Percentiles rank a stretch among this genome's conserved stretches.
Conservation (phyloP, 148 eudicot genomes). For the Linanthus parryae region DNA sequence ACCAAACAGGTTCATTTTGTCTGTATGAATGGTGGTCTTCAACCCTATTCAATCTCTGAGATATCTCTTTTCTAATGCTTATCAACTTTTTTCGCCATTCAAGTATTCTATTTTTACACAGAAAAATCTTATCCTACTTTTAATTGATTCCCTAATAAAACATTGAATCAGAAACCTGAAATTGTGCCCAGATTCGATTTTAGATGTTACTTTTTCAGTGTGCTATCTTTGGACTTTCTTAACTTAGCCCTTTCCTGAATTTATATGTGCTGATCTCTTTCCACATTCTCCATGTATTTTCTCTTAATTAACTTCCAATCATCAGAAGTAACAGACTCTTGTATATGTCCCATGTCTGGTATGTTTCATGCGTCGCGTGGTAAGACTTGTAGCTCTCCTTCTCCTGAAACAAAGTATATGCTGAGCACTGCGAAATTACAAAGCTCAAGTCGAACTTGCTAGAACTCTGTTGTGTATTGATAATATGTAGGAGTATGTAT, state of each 20-base stretch:
- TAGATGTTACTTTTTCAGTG: conserved; percentile 8
- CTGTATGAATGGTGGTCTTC: neutral
- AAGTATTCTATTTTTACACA: neutral
- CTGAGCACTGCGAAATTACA: too few species aligned
- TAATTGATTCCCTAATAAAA: neutral
- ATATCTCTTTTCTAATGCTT: neutral
- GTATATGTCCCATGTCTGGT: too few species aligned
- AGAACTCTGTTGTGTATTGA: too few species aligned
- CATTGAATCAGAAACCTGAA: neutral
- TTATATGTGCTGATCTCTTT: neutral
- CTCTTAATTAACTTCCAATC: neutral
- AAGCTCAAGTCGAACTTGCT: too few species aligned
- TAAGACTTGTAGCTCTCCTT: too few species aligned
- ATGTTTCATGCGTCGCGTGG: too few species aligned
- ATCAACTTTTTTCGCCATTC: neutral
- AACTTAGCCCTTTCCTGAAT: neutral
- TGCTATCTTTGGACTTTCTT: conserved; percentile 6
- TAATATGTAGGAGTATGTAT: too few species aligned
- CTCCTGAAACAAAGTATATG: too few species aligned
- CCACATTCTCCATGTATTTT: conserved; percentile 6
- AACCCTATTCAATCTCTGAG: neutral
- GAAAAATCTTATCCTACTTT: conserved; percentile 8
- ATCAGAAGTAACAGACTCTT: neutral
- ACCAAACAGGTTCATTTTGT: neutral
- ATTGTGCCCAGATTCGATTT: conserved; percentile 9